Base-by-base conservation (phyloP, 148 eudicot species). In the Tetragonia tetragonoides region DNA sequence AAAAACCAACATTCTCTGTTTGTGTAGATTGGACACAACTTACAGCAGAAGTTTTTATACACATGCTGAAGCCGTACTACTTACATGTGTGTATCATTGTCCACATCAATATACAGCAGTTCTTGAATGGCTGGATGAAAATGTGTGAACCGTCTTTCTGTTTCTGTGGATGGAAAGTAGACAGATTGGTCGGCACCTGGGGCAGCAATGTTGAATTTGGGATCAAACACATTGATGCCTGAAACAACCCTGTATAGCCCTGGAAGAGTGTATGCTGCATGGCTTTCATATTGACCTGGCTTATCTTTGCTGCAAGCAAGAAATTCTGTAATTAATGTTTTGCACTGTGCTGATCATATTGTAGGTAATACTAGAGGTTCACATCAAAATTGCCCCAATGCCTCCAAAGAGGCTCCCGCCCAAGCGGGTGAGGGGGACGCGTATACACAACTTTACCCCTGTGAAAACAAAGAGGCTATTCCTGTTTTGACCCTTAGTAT, bases 281-380 rank as follows among this genome's bases (percentile, higher is more conserved):
- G 97, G 82, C 95, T 91, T 88, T 95, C 98, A 65, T 95, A 95
- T 80, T 95, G 98, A n/a, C 98, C 98, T 10, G 97, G 94, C 78
- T 88, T 90, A 46, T 95, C 97, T 84, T 92, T 90, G 90, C 98
- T 95, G 94, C 88, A 87, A 68, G 56, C 68, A 47, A 15, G 21
- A 34, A 74, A 69, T 65, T 74, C 71, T 62, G 20, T 41, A 59
- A 78, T 77, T 47, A 74, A 75, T 37, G 47, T 37, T 68, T 71
- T 56, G 18, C 39, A 40, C 6, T 77, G 28, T 11, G 51, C 53
- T 20, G 24, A n/a, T 66, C n/a, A 21, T 77, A 63, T 28, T 28
- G 34, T 17, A 64, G 41, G 57, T 0, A 44, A 37, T 75, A 44
- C 12, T 62, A 47, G 7, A 49, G 53, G 11, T 49, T 10, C 53